Percentiles rank a stretch among this genome's conserved stretches.
Evolutionary conservation across 345 rosid genomes (phyloP).

Genomic region (Salix suchowensis): DNA sequence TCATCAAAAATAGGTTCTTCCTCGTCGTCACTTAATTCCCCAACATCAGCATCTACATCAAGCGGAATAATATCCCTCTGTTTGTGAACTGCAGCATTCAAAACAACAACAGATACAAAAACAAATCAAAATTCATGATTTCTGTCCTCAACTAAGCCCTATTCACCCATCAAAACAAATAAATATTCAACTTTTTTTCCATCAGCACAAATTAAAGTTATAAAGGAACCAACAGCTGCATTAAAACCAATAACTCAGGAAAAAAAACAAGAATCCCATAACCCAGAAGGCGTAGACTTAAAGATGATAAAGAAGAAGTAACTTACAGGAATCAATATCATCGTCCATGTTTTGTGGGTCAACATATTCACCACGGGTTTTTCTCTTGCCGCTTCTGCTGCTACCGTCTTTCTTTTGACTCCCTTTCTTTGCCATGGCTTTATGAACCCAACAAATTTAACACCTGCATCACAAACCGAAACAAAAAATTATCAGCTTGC

Average conservation of each 20-base stretch:
- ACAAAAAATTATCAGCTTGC: too few relatives aligned
- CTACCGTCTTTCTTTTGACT: conserved; percentile 30
- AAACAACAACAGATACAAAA: neutral
- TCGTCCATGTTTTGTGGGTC: conserved; percentile 55
- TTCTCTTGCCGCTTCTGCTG: conserved; percentile 28
- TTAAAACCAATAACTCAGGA: neutral
- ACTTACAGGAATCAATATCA: conserved; percentile 66
- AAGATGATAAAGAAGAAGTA: too few relatives aligned
- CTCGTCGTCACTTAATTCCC: conserved; percentile 63
- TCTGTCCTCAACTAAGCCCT: neutral
- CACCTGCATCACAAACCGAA: too few relatives aligned
- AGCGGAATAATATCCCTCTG: conserved; percentile 77
- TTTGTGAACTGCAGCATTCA: conserved; percentile 61
- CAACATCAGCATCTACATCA: conserved; percentile 49
- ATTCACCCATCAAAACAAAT: neutral
- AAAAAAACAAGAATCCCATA: neutral
- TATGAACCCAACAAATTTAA: too few relatives aligned
- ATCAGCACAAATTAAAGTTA: too few relatives aligned
- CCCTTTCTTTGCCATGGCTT: conserved; percentile 62
- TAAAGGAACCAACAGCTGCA: too few relatives aligned
- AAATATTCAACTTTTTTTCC: neutral
- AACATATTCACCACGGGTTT: conserved; percentile 24
- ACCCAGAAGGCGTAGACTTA: too few relatives aligned
- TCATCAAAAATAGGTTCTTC: conserved; percentile 65
- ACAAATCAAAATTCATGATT: neutral